These are phyloP conservation scores for Phanerodontia chrysosporium DNA, from an alignment of 768 basidiomycete species.

Conservation along the genomic window DNA sequence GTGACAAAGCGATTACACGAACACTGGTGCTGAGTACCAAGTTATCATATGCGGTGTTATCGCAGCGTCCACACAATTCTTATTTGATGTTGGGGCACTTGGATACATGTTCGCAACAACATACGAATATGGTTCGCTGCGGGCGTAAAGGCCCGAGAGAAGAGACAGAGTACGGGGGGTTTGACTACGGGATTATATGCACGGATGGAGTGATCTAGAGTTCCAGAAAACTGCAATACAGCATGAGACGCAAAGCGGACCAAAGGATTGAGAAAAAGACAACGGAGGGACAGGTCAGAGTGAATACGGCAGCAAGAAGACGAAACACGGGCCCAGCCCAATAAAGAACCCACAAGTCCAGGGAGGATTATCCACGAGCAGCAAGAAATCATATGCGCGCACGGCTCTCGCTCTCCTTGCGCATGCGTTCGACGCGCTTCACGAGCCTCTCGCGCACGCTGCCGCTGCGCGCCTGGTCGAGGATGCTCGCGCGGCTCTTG, in stretches of 20 bases:
- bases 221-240: background rate
- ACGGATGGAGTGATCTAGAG: background rate
- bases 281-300: background rate
- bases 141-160: too few relatives aligned
- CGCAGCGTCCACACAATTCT: too few relatives aligned
- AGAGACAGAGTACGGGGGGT: background rate
- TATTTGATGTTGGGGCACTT: too few relatives aligned
- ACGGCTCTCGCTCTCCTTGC: background rate
- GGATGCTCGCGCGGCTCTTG: slow-evolving; percentile 43
- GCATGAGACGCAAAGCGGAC: background rate
- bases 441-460: slow-evolving; percentile 47
- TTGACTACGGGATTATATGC: background rate
- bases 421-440: slow-evolving; percentile 47
- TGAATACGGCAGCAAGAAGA: background rate
- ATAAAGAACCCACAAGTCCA: background rate
- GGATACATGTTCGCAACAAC: too few relatives aligned
- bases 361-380: background rate
- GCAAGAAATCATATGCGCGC: background rate
- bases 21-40: too few relatives aligned
- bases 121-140: too few relatives aligned
- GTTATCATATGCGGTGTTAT: too few relatives aligned
- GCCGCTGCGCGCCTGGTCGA: slow-evolving; percentile 51
- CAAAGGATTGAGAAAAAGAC: background rate
- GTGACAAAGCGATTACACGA: too few relatives aligned
- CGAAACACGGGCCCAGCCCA: background rate